These are phyloP conservation scores for Thuidium tamariscinum DNA, from an alignment of 225 moss, liverwort and hornwort species.

Conservation along the genomic window DNA sequence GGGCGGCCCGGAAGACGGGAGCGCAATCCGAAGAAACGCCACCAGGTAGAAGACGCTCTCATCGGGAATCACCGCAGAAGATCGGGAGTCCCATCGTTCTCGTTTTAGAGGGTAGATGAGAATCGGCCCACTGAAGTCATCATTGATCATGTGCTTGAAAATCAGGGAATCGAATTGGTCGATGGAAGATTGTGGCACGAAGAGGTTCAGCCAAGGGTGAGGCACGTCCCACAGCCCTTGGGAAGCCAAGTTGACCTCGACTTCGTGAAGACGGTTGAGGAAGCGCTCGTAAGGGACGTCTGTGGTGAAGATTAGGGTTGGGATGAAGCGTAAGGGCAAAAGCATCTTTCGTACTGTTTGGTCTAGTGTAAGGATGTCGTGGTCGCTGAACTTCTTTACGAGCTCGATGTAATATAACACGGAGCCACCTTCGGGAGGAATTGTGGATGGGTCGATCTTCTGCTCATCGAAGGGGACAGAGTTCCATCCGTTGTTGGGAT, in stretches of 20 bases:
- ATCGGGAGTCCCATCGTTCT: slow-evolving; percentile 31
- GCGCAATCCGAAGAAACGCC: slow-evolving; percentile 27
- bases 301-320: slow-evolving; percentile 30
- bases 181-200: slow-evolving; percentile 61
- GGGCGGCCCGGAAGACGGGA: slow-evolving; percentile 18
- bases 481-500: slow-evolving; percentile 56
- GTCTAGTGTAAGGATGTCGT: not conserved
- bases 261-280: slow-evolving; percentile 49
- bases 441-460: slow-evolving; percentile 31
- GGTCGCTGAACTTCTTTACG: slow-evolving; percentile 18
- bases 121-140: slow-evolving; percentile 51
- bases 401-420: slow-evolving; percentile 76
- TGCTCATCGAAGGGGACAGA: slow-evolving; percentile 50
- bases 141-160: slow-evolving; percentile 32
- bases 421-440: slow-evolving; percentile 38
- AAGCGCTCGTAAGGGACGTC: slow-evolving; percentile 48
- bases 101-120: slow-evolving; percentile 60
- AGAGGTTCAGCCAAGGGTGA: slow-evolving; percentile 73
- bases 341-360: slow-evolving; percentile 9
- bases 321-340: slow-evolving; percentile 34
- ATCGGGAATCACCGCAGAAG: slow-evolving; percentile 22
- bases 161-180: slow-evolving; percentile 33
- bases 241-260: slow-evolving; percentile 35
- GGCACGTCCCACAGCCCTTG: slow-evolving; percentile 61
- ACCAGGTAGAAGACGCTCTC: slow-evolving; percentile 37